Evolutionary conservation across 345 rosid species (phyloP).

Genomic region (Syzygium aqueum): DNA sequence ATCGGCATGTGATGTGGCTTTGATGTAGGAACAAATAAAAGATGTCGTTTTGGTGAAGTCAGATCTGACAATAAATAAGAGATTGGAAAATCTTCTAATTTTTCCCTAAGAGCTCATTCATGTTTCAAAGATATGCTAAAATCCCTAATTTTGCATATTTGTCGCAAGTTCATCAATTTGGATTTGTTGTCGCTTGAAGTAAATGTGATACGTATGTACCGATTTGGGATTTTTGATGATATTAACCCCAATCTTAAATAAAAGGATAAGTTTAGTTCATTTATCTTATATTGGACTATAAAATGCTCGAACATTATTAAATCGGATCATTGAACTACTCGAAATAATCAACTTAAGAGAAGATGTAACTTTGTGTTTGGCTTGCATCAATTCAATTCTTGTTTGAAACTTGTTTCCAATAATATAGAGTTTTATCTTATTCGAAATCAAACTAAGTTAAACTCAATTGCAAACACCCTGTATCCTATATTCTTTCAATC

Average conservation of each 20-base stretch:
- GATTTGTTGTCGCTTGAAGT: neutral
- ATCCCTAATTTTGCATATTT: neutral
- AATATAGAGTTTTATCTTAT: neutral
- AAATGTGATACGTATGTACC: rapidly evolving
- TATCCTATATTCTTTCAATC: neutral
- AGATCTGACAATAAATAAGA: neutral
- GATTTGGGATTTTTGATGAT: neutral
- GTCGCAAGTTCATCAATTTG: neutral
- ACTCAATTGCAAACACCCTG: neutral
- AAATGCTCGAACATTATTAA: neutral
- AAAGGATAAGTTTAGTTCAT: neutral
- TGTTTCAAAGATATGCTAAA: neutral
- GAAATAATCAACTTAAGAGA: neutral
- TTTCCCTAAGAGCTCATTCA: neutral
- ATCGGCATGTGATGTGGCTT: neutral
- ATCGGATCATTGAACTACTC: neutral
- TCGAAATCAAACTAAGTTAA: neutral
- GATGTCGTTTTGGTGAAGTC: neutral
- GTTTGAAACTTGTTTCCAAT: neutral
- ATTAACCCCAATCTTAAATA: neutral
- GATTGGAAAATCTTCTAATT: neutral
- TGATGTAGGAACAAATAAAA: neutral
- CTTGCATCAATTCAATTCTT: neutral
- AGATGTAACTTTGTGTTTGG: neutral
- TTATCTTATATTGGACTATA: neutral